A percentile compares a stretch with the other conserved stretches of the same genome.
These are phyloP conservation scores for Exophiala bonariae DNA, from an alignment of 2,329 filamentous ascomycete genomes.

Conservation along the genomic window DNA sequence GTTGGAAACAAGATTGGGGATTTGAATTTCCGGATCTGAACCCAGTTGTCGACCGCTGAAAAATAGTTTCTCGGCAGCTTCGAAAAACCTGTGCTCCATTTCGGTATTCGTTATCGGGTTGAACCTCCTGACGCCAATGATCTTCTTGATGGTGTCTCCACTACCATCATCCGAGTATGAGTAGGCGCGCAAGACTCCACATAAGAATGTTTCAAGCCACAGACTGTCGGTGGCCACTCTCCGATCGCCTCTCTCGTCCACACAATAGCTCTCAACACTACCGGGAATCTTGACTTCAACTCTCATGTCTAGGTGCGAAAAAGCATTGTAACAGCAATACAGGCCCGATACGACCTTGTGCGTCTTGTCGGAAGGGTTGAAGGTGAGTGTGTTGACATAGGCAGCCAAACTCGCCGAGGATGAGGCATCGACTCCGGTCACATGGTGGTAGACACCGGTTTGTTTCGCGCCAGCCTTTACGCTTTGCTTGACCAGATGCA, in stretches of 20 bases:
- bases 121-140: constrained; percentile 94
- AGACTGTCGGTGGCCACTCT: constrained; percentile 88
- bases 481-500: constrained; percentile 83
- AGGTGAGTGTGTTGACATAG: constrained; percentile 97
- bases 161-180: constrained; percentile 95
- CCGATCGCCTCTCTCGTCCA: constrained; percentile 95
- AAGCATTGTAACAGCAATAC: constrained; percentile 99
- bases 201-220: constrained; percentile 97
- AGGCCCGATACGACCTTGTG: constrained; percentile 91
- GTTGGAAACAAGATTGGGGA: constrained; percentile 94
- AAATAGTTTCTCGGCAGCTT: constrained; percentile 91
- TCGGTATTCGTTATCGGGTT: constrained; percentile 99
- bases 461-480: constrained; percentile 48
- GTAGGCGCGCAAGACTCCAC: constrained; percentile 89
- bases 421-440: constrained; percentile 93
- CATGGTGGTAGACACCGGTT: constrained; percentile 95
- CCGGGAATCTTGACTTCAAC: constrained; percentile 97
- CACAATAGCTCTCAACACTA: constrained; percentile 93
- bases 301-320: constrained; percentile 96
- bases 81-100: constrained; percentile 91
- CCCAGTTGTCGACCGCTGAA: constrained; percentile 94
- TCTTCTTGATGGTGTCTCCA: constrained; percentile 92
- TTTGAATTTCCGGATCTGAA: constrained; percentile 94
- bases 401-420: constrained; percentile 95
- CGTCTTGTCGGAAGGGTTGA: constrained; percentile 78